Evolutionary conservation across 73 alveolate genomes (phyloP).

Genomic region (Stentor coeruleus): DNA sequence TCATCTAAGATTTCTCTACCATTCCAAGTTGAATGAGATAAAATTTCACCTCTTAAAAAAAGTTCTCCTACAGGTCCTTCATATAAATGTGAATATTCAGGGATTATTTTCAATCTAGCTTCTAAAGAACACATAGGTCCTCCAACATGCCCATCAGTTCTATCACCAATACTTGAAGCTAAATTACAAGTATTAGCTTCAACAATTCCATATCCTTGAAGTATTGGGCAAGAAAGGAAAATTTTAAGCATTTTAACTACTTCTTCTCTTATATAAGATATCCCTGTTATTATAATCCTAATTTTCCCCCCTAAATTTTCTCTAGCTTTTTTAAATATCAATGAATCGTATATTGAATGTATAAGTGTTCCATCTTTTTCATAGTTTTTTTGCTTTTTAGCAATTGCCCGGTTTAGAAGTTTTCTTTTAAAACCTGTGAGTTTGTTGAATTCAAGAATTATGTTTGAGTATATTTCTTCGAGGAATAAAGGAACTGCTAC

Average conservation of each 20-base stretch:
- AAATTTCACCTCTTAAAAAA: not conserved
- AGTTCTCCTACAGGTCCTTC: constrained; percentile 11
- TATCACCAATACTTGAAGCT: not conserved
- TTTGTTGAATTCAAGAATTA: not conserved
- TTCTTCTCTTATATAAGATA: constrained; percentile 86
- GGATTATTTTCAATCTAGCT: not conserved
- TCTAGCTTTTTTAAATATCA: constrained; percentile 72
- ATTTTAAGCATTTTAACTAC: constrained; percentile 36
- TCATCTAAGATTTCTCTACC: not conserved
- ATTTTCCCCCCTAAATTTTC: constrained; percentile 86
- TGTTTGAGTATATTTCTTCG: constrained; percentile 67
- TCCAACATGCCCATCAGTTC: not conserved
- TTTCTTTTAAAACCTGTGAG: not conserved
- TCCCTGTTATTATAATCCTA: constrained; percentile 72
- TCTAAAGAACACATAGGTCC: not conserved
- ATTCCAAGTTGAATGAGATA: not conserved
- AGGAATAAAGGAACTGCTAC: constrained; percentile 87
- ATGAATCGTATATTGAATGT: not conserved
- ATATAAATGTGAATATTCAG: not conserved
- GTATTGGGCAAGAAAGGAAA: not conserved
- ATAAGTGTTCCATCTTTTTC: not conserved
- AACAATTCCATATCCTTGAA: not conserved
- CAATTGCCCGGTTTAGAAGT: not conserved
- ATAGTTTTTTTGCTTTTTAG: not conserved
- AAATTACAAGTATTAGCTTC: not conserved